Evolutionary conservation across 1,139 yeast genomes (phyloP).

Genomic region (Diutina ranongensis): DNA sequence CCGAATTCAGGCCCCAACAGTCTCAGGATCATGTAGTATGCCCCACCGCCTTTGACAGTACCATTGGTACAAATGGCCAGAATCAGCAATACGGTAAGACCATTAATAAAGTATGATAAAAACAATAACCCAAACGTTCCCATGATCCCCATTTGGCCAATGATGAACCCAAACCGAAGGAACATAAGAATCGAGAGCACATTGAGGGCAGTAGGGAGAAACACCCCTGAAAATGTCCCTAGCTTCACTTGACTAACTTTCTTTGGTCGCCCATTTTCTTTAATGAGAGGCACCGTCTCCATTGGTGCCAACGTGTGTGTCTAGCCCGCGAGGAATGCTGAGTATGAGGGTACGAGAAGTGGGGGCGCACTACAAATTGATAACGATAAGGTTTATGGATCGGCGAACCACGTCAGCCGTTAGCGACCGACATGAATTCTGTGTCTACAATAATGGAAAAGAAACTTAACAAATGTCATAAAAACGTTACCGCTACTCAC

Average conservation of each 20-base stretch:
- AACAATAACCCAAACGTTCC: conserved; percentile 49
- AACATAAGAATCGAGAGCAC: conserved; percentile 76
- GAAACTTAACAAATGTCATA: too few relatives aligned
- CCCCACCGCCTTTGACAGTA: conserved; percentile 77
- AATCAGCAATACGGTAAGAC: conserved; percentile 59
- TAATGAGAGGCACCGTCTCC: neutral
- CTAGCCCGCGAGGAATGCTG: too few relatives aligned
- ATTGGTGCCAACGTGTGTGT: too few relatives aligned
- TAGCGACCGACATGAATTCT: too few relatives aligned
- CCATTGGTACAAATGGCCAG: conserved; percentile 79
- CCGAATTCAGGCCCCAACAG: conserved; percentile 79
- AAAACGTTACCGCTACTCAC: too few relatives aligned
- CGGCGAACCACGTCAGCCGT: too few relatives aligned
- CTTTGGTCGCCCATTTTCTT: neutral
- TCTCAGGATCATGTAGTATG: conserved; percentile 72
- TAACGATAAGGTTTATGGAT: too few relatives aligned
- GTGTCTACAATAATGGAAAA: too few relatives aligned
- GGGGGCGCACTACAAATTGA: too few relatives aligned
- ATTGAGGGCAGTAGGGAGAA: conserved; percentile 64
- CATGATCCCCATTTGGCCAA: conserved; percentile 66
- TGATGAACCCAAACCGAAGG: conserved; percentile 64
- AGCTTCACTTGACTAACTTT: conserved; percentile 24
- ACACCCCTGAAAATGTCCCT: conserved; percentile 69
- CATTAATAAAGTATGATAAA: conserved; percentile 53
- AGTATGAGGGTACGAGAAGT: too few relatives aligned